Conservation (phyloP, 2,329 filamentous ascomycete genomes). For the Zasmidium cellare region DNA sequence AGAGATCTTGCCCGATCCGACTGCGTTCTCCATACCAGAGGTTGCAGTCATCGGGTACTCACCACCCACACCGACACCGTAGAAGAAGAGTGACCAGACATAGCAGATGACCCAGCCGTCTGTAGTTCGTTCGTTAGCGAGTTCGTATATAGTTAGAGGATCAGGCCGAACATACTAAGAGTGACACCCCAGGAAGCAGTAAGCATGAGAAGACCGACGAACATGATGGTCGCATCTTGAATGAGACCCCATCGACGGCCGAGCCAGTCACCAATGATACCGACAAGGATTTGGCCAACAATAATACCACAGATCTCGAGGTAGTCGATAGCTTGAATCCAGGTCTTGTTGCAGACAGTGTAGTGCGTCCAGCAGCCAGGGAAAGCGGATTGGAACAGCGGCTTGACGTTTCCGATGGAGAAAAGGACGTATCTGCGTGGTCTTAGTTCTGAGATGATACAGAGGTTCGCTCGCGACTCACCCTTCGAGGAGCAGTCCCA, state of each 20-base stretch:
- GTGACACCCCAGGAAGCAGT: slow-evolving; percentile 86
- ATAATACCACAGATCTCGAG: slow-evolving; percentile 95
- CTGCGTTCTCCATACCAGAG: slow-evolving; percentile 77
- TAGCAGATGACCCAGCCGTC: slow-evolving; percentile 98
- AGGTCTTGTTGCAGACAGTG: slow-evolving; percentile 71
- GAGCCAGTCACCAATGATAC: slow-evolving; percentile 76
- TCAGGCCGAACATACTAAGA: slow-evolving; percentile 42
- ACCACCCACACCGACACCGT: slow-evolving; percentile 71
- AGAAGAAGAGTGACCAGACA: slow-evolving; percentile 91
- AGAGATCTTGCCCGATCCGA: slow-evolving; percentile 81
- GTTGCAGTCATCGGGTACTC: slow-evolving; percentile 98
- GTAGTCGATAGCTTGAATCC: slow-evolving; percentile 83
- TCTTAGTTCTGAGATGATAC: slow-evolving; percentile 3
- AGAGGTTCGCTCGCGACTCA: slow-evolving; percentile 35
- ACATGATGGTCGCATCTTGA: slow-evolving; percentile 93
- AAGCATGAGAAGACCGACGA: slow-evolving; percentile 86
- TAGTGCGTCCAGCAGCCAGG: slow-evolving; percentile 67
- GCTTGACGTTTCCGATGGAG: slow-evolving; percentile 90
- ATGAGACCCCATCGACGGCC: slow-evolving; percentile 94
- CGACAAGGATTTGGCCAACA: slow-evolving; percentile 84
- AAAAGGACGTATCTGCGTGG: slow-evolving; percentile 78
- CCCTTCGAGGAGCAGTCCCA: slow-evolving; percentile 87
- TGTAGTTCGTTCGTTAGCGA: slow-evolving; percentile 13
- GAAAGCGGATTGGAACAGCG: slow-evolving; percentile 76
- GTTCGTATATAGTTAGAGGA: neutral